Evolutionary conservation across 345 rosid species (phyloP).

Genomic region (Corchorus capsularis): DNA sequence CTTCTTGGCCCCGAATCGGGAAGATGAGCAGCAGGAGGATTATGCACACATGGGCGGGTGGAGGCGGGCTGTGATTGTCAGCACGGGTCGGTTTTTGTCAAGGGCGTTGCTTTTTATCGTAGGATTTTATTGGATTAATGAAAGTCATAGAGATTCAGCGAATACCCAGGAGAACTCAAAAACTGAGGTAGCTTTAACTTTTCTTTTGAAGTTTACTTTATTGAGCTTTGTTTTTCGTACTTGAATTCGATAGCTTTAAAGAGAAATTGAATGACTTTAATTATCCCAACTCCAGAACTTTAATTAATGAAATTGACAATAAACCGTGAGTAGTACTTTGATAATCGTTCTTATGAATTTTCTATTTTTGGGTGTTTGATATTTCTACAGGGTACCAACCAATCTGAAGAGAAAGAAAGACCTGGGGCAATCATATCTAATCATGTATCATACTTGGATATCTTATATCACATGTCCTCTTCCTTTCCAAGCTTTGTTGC

Average conservation of each 20-base stretch:
- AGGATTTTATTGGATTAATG: conserved; percentile 92
- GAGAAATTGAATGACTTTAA: conserved; percentile 13
- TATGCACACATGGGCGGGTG: conserved; percentile 95
- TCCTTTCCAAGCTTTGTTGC: conserved; percentile 98
- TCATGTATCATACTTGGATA: conserved; percentile 89
- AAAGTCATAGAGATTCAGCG: conserved; percentile 39
- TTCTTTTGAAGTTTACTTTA: background rate
- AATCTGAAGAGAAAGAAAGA: conserved; percentile 57
- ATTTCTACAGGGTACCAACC: conserved; percentile 24
- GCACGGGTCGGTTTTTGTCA: conserved; percentile 65
- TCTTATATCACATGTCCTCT: conserved; percentile 94
- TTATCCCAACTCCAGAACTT: background rate
- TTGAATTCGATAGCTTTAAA: background rate
- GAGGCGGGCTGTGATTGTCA: conserved; percentile 72
- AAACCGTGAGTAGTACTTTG: background rate
- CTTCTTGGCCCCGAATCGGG: conserved; percentile 72
- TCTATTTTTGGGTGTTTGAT: background rate
- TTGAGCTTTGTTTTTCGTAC: background rate
- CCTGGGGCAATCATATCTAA: conserved; percentile 87
- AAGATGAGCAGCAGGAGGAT: conserved; percentile 86
- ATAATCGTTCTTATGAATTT: conserved; percentile 2
- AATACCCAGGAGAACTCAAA: conserved; percentile 16
- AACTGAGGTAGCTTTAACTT: conserved; percentile 38
- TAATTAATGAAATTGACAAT: background rate
- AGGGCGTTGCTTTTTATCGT: conserved; percentile 76